Evolutionary conservation across 768 basidiomycete genomes (phyloP).

Genomic region (Suillus weaverae): DNA sequence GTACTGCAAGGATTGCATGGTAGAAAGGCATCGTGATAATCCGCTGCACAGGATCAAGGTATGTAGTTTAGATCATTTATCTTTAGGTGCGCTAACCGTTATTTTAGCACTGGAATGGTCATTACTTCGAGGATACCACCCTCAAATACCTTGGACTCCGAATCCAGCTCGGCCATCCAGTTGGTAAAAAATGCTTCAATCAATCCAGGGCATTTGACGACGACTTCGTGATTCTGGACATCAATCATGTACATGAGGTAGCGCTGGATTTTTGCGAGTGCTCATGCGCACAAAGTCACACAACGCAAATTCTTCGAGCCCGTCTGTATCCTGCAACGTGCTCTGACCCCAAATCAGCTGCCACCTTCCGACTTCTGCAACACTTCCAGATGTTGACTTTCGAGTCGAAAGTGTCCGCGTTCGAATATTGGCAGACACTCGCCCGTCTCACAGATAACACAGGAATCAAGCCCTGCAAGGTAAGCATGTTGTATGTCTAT

Average conservation of each 20-base stretch:
- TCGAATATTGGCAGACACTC: not conserved
- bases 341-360: slow-evolving; percentile 23
- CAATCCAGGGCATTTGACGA: not conserved
- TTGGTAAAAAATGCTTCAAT: slow-evolving; percentile 7
- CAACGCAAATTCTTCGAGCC: slow-evolving; percentile 18
- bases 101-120: too few species aligned
- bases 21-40: too few species aligned
- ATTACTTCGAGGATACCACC: slow-evolving; percentile 9
- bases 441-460: slow-evolving; percentile 28
- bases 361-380: not conserved
- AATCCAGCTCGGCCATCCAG: slow-evolving; percentile 22
- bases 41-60: too few species aligned
- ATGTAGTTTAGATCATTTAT: too few species aligned
- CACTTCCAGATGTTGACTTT: not conserved
- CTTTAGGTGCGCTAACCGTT: too few species aligned
- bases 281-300: slow-evolving; percentile 10
- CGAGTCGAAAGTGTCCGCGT: not conserved
- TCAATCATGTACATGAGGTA: slow-evolving; percentile 22
- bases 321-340: slow-evolving; percentile 34
- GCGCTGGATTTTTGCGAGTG: slow-evolving; percentile 17
- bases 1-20: too few species aligned
- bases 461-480: slow-evolving; percentile 15
- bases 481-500: not conserved
- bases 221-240: slow-evolving; percentile 18
- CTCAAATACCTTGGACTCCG: slow-evolving; percentile 18